Percentiles rank a stretch among this genome's conserved stretches.
Conservation (phyloP, 1,284 basidiomycete genomes). For the Leccinum fuscescens region DNA sequence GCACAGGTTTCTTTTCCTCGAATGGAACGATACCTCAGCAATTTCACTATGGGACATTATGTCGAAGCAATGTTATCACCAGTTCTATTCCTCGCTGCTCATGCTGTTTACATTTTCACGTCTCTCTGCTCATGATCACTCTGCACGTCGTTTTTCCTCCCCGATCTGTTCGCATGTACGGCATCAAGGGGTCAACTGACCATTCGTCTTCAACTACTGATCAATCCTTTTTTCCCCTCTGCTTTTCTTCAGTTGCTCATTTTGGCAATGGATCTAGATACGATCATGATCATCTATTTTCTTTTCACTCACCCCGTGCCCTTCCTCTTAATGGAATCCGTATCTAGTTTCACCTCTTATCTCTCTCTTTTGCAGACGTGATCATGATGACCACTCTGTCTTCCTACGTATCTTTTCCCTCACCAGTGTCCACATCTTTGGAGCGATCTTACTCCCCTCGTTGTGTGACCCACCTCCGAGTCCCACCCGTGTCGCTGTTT, state of each 20-base stretch:
- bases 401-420: background rate
- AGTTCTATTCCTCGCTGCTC: slow-evolving; percentile 3
- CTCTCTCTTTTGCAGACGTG: background rate
- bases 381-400: background rate
- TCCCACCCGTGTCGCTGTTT: background rate
- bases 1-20: slow-evolving; percentile 2
- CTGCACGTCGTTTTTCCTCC: background rate
- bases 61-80: slow-evolving; percentile 17
- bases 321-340: slow-evolving; percentile 3
- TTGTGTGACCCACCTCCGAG: background rate
- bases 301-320: background rate
- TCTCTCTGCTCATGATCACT: background rate
- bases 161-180: background rate
- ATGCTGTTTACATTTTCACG: background rate
- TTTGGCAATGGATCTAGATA: slow-evolving; percentile 25
- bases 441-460: background rate
- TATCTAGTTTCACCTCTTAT: background rate
- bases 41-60: slow-evolving; percentile 5
- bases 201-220: background rate
- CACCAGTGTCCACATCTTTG: background rate
- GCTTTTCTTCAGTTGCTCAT: background rate
- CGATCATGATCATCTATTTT: background rate
- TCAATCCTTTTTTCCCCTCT: background rate
- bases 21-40: slow-evolving; percentile 5
- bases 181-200: background rate